phyloP scores from a whole-genome alignment of 306 rosid species.

The Prunus mume region DNA sequence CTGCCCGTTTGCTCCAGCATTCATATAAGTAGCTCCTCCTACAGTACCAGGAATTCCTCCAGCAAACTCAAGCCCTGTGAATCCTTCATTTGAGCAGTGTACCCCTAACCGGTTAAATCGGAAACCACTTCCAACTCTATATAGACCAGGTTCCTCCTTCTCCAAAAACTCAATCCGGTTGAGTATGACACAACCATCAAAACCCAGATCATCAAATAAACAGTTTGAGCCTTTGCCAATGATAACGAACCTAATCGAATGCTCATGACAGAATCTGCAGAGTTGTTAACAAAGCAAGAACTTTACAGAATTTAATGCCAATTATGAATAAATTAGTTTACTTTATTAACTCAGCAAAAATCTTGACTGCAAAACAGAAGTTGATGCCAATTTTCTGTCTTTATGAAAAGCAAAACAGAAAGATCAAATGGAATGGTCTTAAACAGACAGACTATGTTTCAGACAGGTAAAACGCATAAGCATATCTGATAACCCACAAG shows the following conservation, averaged over 20 bases:
- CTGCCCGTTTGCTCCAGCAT: constrained; percentile 43
- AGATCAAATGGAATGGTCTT: background rate
- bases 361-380: background rate
- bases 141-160: constrained; percentile 12
- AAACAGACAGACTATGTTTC: background rate
- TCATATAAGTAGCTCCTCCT: constrained; percentile 34
- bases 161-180: constrained; percentile 34
- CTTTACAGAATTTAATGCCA: background rate
- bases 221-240: constrained; percentile 37
- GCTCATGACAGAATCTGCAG: constrained; percentile 32
- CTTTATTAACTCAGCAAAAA: background rate
- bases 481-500: background rate
- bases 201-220: constrained; percentile 34
- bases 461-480: background rate
- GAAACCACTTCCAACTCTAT: constrained; percentile 37
- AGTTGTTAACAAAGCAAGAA: background rate
- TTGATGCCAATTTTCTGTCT: background rate
- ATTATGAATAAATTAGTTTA: background rate
- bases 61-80: constrained; percentile 32
- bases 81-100: constrained; percentile 32
- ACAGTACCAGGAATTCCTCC: constrained; percentile 38
- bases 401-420: background rate
- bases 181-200: constrained; percentile 35
- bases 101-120: constrained; percentile 23
- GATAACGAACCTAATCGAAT: constrained; percentile 21